Percentiles rank a stretch among this genome's conserved stretches.
Evolutionary conservation across 768 basidiomycete species (phyloP).

Genomic region (Tricholomella constricta): DNA sequence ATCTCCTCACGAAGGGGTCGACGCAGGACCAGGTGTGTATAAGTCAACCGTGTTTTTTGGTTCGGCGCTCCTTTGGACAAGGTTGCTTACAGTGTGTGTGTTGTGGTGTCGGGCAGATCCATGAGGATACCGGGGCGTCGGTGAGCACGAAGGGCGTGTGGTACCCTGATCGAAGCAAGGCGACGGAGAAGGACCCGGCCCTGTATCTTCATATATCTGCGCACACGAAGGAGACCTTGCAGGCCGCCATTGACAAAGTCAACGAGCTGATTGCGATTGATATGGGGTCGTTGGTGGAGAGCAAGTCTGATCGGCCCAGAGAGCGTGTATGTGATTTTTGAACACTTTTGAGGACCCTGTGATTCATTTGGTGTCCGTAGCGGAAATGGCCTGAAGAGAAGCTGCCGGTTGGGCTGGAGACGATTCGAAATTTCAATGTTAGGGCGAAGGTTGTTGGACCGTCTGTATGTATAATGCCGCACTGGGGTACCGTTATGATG

Average conservation of each 20-base stretch:
- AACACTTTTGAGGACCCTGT: not conserved
- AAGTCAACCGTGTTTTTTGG: not conserved
- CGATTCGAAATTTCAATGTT: slow-evolving; percentile 95
- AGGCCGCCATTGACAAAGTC: slow-evolving; percentile 68
- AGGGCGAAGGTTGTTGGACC: slow-evolving; percentile 98
- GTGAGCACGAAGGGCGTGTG: slow-evolving; percentile 93
- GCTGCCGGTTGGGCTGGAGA: slow-evolving; percentile 84
- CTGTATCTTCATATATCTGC: slow-evolving; percentile 94
- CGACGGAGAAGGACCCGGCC: slow-evolving; percentile 91
- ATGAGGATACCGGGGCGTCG: slow-evolving; percentile 89
- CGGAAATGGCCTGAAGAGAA: slow-evolving; percentile 99
- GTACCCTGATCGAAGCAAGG: slow-evolving; percentile 92
- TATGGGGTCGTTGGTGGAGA: slow-evolving; percentile 80
- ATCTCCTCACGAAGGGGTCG: slow-evolving; percentile 89
- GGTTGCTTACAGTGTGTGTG: too few relatives aligned
- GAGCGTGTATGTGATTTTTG: slow-evolving; percentile 54
- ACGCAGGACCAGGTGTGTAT: slow-evolving; percentile 84
- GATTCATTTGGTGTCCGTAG: slow-evolving; percentile 34
- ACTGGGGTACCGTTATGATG: not conserved
- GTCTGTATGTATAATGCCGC: slow-evolving; percentile 52
- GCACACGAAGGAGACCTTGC: slow-evolving; percentile 60
- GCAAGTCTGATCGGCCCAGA: slow-evolving; percentile 67
- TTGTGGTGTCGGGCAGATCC: too few relatives aligned
- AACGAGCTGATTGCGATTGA: slow-evolving; percentile 75
- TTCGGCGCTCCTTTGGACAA: too few relatives aligned